Percentiles rank a stretch among this genome's conserved stretches.
Conservation (phyloP, 352 stramenopile species). For the Pythium vanterpoolii region DNA sequence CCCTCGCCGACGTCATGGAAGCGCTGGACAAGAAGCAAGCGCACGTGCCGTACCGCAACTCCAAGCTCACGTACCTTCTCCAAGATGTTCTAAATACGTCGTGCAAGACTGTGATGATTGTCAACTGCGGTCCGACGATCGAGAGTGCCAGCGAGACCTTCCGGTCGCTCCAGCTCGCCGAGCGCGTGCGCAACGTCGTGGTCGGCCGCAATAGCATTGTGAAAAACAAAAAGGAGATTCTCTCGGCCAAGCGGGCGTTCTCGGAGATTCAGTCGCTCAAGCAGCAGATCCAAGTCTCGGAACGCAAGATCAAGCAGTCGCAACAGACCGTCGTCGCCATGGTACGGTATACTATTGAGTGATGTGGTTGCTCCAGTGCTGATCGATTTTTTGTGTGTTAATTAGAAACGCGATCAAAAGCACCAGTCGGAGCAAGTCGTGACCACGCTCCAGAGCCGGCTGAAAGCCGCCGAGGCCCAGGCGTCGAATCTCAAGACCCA, state of each 20-base stretch:
- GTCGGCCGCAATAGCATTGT: constrained; percentile 76
- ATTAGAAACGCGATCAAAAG: constrained; percentile 91
- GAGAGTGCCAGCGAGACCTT: constrained; percentile 84
- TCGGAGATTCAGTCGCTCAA: constrained; percentile 94
- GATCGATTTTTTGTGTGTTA: constrained; percentile 19
- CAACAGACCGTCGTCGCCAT: constrained; percentile 90
- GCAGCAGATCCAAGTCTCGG: constrained; percentile 86
- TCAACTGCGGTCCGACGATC: constrained; percentile 85
- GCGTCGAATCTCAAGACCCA: constrained; percentile 56
- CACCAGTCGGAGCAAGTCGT: constrained; percentile 89
- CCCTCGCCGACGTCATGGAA: constrained; percentile 92
- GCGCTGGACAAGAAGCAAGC: constrained; percentile 87
- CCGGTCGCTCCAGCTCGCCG: constrained; percentile 85
- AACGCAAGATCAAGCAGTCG: constrained; percentile 82
- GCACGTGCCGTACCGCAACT: constrained; percentile 97
- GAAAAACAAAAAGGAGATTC: constrained; percentile 82
- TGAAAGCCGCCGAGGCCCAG: constrained; percentile 78
- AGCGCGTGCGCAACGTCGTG: constrained; percentile 77
- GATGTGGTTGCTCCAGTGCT: not conserved
- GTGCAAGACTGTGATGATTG: constrained; percentile 94
- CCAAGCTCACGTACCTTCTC: constrained; percentile 97
- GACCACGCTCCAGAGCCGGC: constrained; percentile 66
- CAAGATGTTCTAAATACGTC: constrained; percentile 90
- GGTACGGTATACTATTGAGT: constrained; percentile 52
- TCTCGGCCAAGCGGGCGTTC: constrained; percentile 92